Evolutionary conservation across 2,329 filamentous ascomycete species (phyloP), one percentile per base, ranked within the genome.

Genomic region (Fusarium decemcellulare): DNA sequence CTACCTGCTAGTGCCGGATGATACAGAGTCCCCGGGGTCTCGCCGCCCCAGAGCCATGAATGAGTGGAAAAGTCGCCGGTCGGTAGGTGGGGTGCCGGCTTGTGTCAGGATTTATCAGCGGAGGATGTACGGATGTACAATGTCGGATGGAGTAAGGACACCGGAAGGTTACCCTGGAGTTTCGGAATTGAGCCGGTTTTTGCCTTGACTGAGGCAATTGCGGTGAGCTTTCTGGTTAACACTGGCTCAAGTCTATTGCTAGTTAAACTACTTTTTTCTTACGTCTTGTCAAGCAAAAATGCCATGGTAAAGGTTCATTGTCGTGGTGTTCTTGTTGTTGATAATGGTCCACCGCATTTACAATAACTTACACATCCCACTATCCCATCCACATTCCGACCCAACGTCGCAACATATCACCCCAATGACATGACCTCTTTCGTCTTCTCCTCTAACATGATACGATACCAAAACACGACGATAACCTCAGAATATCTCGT

Each of bases 21-120:
- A 10, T 42, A 10, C 8, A 27, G 12, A 39, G 10, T n/a, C 47
- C 36, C 48, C 32, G 48, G 47, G 6, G 16, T 50, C 18, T 16
- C 30, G 48, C 48, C 32, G 48, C 34, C 30, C 47, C 37, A 6
- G 9, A 14, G 2, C 14, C 14, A n/a, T 8, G 14, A 39, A 32
- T 14, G 11, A 27, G 23, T 23, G 23, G 34, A 51, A 51, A 8
- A 23, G 9, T 27, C 23, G 12, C n/a, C 36, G 18, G 50, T 23
- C 15, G 34, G 10, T 14, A 8, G 37, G 30, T 34, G n/a, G 52
- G 39, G 40, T 29, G 32, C 9, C 40, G 52, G 53, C 30, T 50
- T 58, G 37, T 58, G 55, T 51, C 43, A 58, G 54, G 43, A 58
- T 58, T 58, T n/a, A 39, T 58, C 42, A 58, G 55, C 55, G 18